Percentiles rank a stretch among this genome's conserved stretches.
Conservation (phyloP, 306 rosid genomes). For the Prinsepia uniflora region DNA sequence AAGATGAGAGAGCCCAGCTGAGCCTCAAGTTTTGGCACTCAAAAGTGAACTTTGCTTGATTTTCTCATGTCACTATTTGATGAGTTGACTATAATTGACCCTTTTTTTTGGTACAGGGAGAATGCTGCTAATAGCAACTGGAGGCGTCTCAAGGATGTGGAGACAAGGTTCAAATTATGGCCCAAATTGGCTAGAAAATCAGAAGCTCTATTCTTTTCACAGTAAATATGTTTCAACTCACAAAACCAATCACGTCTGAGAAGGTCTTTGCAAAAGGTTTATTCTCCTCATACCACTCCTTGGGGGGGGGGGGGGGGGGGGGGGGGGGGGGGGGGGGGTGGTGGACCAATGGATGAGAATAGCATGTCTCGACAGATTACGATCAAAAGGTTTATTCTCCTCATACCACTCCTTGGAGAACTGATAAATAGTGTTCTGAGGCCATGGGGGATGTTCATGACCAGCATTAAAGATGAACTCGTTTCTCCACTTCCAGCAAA, state of each 20-base stretch:
- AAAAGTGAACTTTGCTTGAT: neutral
- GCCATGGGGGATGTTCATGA: neutral
- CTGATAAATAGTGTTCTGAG: neutral
- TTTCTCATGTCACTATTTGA: neutral
- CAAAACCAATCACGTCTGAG: neutral
- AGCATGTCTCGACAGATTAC: neutral
- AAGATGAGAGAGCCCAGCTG: neutral
- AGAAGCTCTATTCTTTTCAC: no score
- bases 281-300: no score
- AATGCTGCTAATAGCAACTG: neutral
- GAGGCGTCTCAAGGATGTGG: neutral
- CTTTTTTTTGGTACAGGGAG: no score
- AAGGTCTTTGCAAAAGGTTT: no score
- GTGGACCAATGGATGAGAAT: neutral
- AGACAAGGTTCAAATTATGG: neutral
- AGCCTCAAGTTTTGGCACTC: slow-evolving; percentile 1
- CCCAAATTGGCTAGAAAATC: neutral
- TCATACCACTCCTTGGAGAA: neutral
- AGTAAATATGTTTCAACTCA: no score
- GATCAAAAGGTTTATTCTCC: neutral
- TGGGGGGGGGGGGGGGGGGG: neutral
- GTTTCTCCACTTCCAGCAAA: neutral
- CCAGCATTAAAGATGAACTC: neutral
- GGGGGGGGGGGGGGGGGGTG: neutral
- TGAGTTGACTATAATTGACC: neutral